Base-by-base conservation (phyloP, 441 rosid genomes). In the Melastoma candidum region DNA sequence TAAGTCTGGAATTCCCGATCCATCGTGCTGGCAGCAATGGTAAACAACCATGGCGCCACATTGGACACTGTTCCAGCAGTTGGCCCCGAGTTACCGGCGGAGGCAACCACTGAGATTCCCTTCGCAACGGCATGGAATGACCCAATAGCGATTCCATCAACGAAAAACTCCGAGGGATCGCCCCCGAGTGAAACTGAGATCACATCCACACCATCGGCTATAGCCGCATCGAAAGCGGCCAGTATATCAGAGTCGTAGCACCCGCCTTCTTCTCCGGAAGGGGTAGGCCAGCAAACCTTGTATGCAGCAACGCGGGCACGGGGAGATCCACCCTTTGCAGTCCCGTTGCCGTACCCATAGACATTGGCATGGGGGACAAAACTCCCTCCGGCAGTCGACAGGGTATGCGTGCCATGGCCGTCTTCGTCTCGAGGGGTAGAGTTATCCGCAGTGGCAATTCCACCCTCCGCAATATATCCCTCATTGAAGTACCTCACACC, bases 1-100 rank as follows among this genome's bases (percentile, higher is more conserved):
- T 48, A 52, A 6, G 46, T 60, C 0, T 63, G 1, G 49, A 76
- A 82, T 5, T 59, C 68, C 12, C 89, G 63, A 44, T 90, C 93
- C 14, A 70, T 51, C 14, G 83, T 70, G 44, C 81, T 79, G 47
- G 96, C 95, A 3, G 76, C 96, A 17, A 87, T 71, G 0, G 90
- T 83, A 29, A 87, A 54, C 47, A 83, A 1, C 97, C 96, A 85
- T 0, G 97, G 97, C 10, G 95, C 69, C 12, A 72, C 48, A 57
- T 90, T 83, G 0, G 71, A 25, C 5, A 75, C 74, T 8, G 72
- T 1, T 0, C 39, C 24, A 0, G 64, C 61, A 14, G 0, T 2
- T 3, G 90, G 90, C 2, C 86, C 82, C 0, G 27, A n/a, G 46
- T 83, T 80, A 7, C 90, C 90, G 0, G 74, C 83, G 2, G 84